Conservation (phyloP, 2,329 filamentous ascomycete species). For the Alternaria infectoria region DNA sequence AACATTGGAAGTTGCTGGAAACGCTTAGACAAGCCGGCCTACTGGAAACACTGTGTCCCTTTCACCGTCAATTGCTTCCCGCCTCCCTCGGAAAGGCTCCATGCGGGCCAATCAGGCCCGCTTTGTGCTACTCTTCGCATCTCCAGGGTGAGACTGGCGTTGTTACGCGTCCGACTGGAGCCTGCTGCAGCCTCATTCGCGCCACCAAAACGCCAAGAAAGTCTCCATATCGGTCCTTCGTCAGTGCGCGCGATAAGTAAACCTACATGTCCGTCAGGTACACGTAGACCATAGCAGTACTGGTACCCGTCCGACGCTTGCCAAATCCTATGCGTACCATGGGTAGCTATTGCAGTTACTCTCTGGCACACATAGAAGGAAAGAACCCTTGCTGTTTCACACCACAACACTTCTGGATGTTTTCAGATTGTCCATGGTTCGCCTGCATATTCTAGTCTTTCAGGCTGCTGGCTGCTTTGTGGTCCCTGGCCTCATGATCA, state of each 20-base stretch:
- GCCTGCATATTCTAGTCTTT: not conserved
- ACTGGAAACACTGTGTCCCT: conserved; percentile 27
- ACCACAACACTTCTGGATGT: not conserved
- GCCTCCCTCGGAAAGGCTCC: not conserved
- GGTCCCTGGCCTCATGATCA: not conserved
- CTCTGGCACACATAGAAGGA: not conserved
- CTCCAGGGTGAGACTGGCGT: conserved; percentile 21
- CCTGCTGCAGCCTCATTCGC: conserved; percentile 30
- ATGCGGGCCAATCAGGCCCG: conserved; percentile 14
- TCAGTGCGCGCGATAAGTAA: conserved; percentile 4
- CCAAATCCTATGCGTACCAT: not conserved
- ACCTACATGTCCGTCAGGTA: not conserved
- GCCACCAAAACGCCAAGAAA: conserved; percentile 22
- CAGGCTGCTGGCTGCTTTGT: not conserved
- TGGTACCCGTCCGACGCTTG: not conserved
- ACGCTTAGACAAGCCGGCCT: conserved; percentile 16
- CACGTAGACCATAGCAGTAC: not conserved
- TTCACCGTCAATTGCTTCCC: conserved; percentile 4
- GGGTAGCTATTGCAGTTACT: not conserved
- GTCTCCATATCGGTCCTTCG: conserved; percentile 4
- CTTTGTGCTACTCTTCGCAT: conserved; percentile 13
- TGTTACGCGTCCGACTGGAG: conserved; percentile 31
- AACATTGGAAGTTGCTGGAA: conserved; percentile 38
- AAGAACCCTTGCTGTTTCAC: not conserved
- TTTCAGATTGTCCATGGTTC: not conserved